phyloP scores from a whole-genome alignment of 192 early-diverging fungal genomes.

The Coemansia brasiliensis region DNA sequence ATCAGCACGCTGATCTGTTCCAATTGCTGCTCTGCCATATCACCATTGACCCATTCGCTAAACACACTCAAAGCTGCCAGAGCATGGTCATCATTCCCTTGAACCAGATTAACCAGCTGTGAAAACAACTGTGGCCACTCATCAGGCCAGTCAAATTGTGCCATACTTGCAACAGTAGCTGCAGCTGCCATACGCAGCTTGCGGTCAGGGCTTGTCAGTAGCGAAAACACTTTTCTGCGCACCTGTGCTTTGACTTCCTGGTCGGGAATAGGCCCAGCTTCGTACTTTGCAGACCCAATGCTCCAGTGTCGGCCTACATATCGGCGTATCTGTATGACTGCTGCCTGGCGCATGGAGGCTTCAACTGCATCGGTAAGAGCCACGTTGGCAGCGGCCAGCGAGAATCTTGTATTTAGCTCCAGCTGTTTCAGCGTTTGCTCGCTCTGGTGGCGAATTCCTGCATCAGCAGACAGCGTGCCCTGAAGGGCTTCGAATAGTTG shows the following conservation, averaged over 20 bases:
- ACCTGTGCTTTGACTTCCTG: constrained; percentile 45
- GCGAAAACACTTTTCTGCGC: constrained; percentile 40
- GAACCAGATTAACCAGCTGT: constrained; percentile 67
- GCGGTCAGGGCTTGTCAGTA: constrained; percentile 30
- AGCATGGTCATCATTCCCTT: constrained; percentile 63
- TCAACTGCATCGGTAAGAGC: constrained; percentile 62
- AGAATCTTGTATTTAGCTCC: constrained; percentile 59
- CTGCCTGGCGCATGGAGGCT: constrained; percentile 68
- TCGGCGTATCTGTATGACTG: constrained; percentile 68
- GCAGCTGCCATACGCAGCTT: constrained; percentile 57
- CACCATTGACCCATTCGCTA: constrained; percentile 79
- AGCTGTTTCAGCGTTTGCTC: constrained; percentile 72
- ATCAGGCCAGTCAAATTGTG: constrained; percentile 91
- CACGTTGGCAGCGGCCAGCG: constrained; percentile 67
- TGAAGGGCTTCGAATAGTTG: constrained; percentile 70
- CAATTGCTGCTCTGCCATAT: constrained; percentile 86
- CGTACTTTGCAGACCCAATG: constrained; percentile 58
- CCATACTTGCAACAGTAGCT: constrained; percentile 84
- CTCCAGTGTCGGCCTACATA: constrained; percentile 78
- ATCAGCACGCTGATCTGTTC: constrained; percentile 78
- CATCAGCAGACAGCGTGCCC: constrained; percentile 67
- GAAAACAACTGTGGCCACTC: constrained; percentile 89
- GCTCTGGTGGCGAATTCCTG: constrained; percentile 62
- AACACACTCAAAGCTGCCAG: constrained; percentile 86
- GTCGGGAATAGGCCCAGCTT: constrained; percentile 45